Percentiles rank a stretch among this genome's conserved stretches.
phyloP scores from a whole-genome alignment of 176 grass and related monocot genomes.

The Avena eriantha region DNA sequence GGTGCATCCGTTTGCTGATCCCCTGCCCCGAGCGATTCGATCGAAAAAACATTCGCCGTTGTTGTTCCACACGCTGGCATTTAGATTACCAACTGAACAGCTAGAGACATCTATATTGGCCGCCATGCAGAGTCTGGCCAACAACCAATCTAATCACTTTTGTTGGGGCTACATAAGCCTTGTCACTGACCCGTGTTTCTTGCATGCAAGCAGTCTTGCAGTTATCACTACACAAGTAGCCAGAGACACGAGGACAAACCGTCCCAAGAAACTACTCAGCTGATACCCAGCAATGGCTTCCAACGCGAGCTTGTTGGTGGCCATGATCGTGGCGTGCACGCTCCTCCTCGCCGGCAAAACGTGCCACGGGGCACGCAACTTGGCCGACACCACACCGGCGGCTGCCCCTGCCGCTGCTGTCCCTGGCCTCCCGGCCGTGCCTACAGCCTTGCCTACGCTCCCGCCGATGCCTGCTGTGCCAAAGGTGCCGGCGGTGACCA shows the following conservation, averaged over 20 bases:
- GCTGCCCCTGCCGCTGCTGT: not conserved
- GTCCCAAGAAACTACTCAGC: not conserved
- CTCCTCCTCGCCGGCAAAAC: not conserved
- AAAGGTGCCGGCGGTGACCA: no score
- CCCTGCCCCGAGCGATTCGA: no score
- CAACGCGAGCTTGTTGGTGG: not conserved
- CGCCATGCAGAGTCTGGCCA: not conserved
- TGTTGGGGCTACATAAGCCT: not conserved
- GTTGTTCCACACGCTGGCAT: no score
- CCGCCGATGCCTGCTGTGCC: not conserved
- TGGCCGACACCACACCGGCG: not conserved
- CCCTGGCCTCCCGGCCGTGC: not conserved
- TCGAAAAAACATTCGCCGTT: no score
- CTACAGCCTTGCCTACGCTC: not conserved
- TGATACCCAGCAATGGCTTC: not conserved
- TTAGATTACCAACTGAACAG: constrained; percentile 16
- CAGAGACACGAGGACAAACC: not conserved
- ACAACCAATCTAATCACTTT: not conserved
- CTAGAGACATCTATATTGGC: not conserved
- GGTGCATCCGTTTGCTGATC: no score
- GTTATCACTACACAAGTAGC: no score
- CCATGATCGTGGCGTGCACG: not conserved
- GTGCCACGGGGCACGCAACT: not conserved
- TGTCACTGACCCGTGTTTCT: not conserved
- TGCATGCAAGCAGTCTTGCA: not conserved